Conservation (phyloP, 139 green algal species). For the Mychonastes homosphaera region DNA sequence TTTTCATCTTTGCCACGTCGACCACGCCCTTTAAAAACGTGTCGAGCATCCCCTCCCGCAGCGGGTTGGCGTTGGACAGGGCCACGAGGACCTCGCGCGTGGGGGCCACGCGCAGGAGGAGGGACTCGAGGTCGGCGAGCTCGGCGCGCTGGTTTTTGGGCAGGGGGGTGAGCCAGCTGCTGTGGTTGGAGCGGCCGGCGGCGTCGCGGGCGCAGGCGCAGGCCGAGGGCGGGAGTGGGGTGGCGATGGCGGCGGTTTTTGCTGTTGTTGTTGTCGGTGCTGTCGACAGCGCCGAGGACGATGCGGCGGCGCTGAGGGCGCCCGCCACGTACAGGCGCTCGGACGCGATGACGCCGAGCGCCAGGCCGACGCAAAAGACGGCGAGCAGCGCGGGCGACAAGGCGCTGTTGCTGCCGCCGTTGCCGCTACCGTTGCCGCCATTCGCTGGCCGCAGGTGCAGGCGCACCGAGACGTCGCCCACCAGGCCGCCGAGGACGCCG, state of each 20-base stretch:
- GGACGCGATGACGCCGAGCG: slow-evolving; percentile 45
- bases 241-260: too few relatives aligned
- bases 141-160: slow-evolving; percentile 7
- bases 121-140: slow-evolving; percentile 15
- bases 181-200: neutral
- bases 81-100: slow-evolving; percentile 77
- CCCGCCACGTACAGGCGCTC: slow-evolving; percentile 47
- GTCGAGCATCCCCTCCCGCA: slow-evolving; percentile 52
- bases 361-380: slow-evolving; percentile 49
- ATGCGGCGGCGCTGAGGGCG: slow-evolving; percentile 11
- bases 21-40: slow-evolving; percentile 51
- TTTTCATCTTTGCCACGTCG: slow-evolving; percentile 30
- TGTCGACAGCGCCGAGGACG: neutral
- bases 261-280: slow-evolving; percentile 2
- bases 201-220: slow-evolving; percentile 1
- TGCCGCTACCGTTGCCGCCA: too few relatives aligned
- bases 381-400: slow-evolving; percentile 26
- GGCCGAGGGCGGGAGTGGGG: neutral
- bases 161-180: neutral
- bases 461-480: too few relatives aligned
- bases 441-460: too few relatives aligned
- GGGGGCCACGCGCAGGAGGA: slow-evolving; percentile 60
- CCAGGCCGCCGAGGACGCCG: too few relatives aligned
- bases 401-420: too few relatives aligned
- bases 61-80: slow-evolving; percentile 78